These are phyloP conservation scores for Penicillium sp. DNA, from an alignment of 2,329 filamentous ascomycete species.

Conservation along the genomic window DNA sequence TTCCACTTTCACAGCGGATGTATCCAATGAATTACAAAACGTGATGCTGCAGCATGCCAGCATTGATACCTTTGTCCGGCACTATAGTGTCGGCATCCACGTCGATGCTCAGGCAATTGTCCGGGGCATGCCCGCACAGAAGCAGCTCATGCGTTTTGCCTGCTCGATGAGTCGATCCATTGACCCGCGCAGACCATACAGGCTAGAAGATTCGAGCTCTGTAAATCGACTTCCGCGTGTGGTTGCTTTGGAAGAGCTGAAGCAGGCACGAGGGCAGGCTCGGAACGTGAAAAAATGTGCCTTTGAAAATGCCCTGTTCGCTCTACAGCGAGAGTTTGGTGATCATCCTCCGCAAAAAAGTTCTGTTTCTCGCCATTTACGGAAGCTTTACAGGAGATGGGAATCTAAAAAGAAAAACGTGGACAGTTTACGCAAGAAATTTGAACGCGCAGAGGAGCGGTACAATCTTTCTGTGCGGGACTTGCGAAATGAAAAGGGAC, in stretches of 20 bases:
- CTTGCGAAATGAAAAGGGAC: conserved; percentile 18
- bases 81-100: conserved; percentile 26
- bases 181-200: conserved; percentile 20
- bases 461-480: conserved; percentile 11
- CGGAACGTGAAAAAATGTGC: conserved; percentile 15
- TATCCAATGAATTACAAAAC: conserved; percentile 22
- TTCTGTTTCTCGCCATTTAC: conserved; percentile 1
- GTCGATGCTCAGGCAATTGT: conserved; percentile 25
- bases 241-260: conserved; percentile 13
- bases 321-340: conserved; percentile 9
- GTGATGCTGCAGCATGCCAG: conserved; percentile 19
- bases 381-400: too few species aligned
- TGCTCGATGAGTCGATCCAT: conserved; percentile 26
- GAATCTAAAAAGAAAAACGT: conserved; percentile 5
- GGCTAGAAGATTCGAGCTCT: conserved; percentile 23
- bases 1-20: conserved; percentile 16
- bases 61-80: conserved; percentile 25
- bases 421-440: conserved; percentile 12
- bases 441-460: conserved; percentile 9
- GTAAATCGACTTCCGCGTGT: conserved; percentile 22
- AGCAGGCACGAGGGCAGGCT: conserved; percentile 14
- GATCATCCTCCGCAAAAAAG: conserved; percentile 4
- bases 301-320: conserved; percentile 12
- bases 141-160: conserved; percentile 23
- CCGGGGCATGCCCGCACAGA: conserved; percentile 18